phyloP scores from a whole-genome alignment of 2,329 filamentous ascomycete genomes.

The Lecanoromycetidae sp. region DNA sequence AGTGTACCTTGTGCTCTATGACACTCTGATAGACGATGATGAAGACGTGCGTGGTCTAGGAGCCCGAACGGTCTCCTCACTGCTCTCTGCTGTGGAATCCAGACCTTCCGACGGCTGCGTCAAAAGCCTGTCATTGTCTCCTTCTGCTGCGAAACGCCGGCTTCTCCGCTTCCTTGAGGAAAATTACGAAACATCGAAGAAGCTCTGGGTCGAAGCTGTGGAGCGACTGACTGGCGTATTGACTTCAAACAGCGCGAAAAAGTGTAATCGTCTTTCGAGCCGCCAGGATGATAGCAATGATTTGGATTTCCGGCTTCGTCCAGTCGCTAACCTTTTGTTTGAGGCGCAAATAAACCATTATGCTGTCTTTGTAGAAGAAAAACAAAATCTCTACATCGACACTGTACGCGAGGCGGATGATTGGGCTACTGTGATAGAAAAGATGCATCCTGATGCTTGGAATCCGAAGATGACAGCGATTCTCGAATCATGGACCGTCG shows the following conservation, averaged over 20 bases:
- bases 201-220: conserved; percentile 7
- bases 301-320: conserved; percentile 10
- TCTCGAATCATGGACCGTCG: conserved; percentile 36
- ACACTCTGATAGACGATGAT: conserved; percentile 77
- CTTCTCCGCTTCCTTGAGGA: conserved; percentile 27
- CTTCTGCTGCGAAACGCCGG: conserved; percentile 36
- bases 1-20: conserved; percentile 56
- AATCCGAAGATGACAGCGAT: conserved; percentile 17
- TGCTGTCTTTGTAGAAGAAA: conserved; percentile 69
- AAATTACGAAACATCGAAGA: not conserved
- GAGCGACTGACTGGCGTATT: not conserved
- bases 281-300: not conserved
- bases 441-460: not conserved
- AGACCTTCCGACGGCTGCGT: not conserved
- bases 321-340: conserved; percentile 24
- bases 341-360: conserved; percentile 29
- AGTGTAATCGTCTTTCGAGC: not conserved
- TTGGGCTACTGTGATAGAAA: conserved; percentile 46
- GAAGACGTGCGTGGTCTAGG: conserved; percentile 68
- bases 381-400: conserved; percentile 89
- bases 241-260: not conserved
- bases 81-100: conserved; percentile 25
- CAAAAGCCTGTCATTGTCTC: conserved; percentile 27
- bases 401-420: conserved; percentile 58
- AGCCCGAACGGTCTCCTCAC: conserved; percentile 29